These are phyloP conservation scores for Cornus kousa DNA, from an alignment of 148 eudicot species.

Conservation along the genomic window DNA sequence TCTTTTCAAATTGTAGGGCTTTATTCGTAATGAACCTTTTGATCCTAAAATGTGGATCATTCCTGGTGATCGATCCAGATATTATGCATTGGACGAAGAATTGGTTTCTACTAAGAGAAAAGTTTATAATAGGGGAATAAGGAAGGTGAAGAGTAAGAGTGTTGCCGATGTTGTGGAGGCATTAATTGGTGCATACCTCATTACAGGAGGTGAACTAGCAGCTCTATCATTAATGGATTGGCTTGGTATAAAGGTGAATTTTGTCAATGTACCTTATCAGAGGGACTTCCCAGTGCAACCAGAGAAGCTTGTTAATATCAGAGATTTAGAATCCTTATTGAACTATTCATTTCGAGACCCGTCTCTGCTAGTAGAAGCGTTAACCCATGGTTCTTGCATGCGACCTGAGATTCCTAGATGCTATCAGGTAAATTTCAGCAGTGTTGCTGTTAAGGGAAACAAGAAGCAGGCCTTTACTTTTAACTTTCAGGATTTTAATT, in stretches of 20 bases:
- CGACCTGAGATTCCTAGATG: slow-evolving; percentile 75
- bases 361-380: slow-evolving; percentile 75
- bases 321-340: slow-evolving; percentile 46
- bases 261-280: slow-evolving; percentile 29
- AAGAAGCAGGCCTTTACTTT: neutral
- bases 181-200: slow-evolving; percentile 79
- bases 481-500: neutral
- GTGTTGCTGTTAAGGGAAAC: neutral
- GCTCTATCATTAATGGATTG: slow-evolving; percentile 72
- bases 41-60: slow-evolving; percentile 71
- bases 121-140: slow-evolving; percentile 38
- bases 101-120: slow-evolving; percentile 26
- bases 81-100: slow-evolving; percentile 36
- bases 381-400: slow-evolving; percentile 93
- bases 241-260: slow-evolving; percentile 76
- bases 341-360: slow-evolving; percentile 62
- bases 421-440: slow-evolving; percentile 45
- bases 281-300: slow-evolving; percentile 41
- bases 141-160: slow-evolving; percentile 55
- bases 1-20: slow-evolving; percentile 55
- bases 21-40: slow-evolving; percentile 65
- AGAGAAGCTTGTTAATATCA: slow-evolving; percentile 37
- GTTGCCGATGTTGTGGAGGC: slow-evolving; percentile 97
- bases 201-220: slow-evolving; percentile 62
- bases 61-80: slow-evolving; percentile 54